Conservation (phyloP, 1,284 basidiomycete species). For the Meripilus lineatus region DNA sequence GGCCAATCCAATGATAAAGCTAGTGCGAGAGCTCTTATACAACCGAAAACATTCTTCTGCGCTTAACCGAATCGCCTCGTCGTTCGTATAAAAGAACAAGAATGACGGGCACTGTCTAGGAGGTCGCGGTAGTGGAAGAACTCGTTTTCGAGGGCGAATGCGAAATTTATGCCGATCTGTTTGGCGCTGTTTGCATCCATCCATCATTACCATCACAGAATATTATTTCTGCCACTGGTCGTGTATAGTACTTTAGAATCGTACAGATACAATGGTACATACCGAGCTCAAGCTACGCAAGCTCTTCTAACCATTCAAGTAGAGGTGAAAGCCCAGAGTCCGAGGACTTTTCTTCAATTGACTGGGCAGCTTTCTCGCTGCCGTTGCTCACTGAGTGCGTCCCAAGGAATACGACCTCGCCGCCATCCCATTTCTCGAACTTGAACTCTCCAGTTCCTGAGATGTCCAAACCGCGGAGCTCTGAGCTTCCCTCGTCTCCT, state of each 20-base stretch:
- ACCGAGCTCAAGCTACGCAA: conserved; percentile 19
- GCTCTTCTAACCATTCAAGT: conserved; percentile 46
- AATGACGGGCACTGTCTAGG: conserved; percentile 73
- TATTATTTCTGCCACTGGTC: too few species aligned
- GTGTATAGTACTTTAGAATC: too few species aligned
- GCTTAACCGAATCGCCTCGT: conserved; percentile 72
- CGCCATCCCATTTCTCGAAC: conserved; percentile 77
- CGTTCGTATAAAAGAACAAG: conserved; percentile 34
- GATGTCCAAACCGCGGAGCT: conserved; percentile 27
- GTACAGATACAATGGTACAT: too few species aligned
- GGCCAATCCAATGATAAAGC: conserved; percentile 16
- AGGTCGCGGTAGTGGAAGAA: conserved; percentile 46
- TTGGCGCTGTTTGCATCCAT: too few species aligned
- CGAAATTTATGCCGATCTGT: neutral
- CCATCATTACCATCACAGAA: too few species aligned
- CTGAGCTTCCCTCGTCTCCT: conserved; percentile 20
- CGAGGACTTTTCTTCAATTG: neutral
- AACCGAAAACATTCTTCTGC: conserved; percentile 51
- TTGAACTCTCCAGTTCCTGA: conserved; percentile 46
- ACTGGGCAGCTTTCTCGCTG: conserved; percentile 27
- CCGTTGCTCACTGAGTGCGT: conserved; percentile 46
- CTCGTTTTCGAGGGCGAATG: conserved; percentile 10
- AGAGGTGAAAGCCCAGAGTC: conserved; percentile 41
- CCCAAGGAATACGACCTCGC: conserved; percentile 61
- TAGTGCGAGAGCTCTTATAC: conserved; percentile 60